These are phyloP conservation scores for Solanum hybrid DNA, from an alignment of 305 asterid species.

Conservation along the genomic window DNA sequence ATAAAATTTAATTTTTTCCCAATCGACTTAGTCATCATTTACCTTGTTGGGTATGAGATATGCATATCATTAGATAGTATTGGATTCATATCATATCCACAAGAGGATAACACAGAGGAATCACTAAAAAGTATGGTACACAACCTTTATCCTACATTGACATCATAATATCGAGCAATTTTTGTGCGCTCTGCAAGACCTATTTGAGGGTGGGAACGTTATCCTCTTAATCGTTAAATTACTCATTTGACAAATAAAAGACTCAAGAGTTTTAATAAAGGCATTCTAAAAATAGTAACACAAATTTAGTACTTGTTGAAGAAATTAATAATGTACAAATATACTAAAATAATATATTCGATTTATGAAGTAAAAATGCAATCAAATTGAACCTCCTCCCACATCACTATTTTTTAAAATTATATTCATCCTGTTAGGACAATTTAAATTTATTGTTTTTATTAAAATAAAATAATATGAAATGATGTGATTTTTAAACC, in stretches of 20 bases:
- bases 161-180: not conserved
- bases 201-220: not conserved
- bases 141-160: not conserved
- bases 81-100: not conserved
- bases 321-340: no score
- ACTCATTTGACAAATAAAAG: not conserved
- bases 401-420: not conserved
- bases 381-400: not conserved
- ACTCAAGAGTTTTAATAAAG: not conserved
- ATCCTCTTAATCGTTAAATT: not conserved
- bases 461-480: not conserved
- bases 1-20: no score
- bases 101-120: not conserved
- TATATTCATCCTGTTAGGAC: not conserved
- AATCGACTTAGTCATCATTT: not conserved
- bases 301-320: not conserved
- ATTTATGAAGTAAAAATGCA: not conserved
- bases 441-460: not conserved
- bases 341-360: no score
- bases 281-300: no score
- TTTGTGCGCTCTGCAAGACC: not conserved
- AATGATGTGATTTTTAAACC: not conserved
- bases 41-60: not conserved
- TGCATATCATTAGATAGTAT: not conserved
- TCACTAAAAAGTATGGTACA: not conserved